Evolutionary conservation across 2,329 filamentous ascomycete species (phyloP), one percentile per base, ranked within the genome.

Genomic region (Colletotrichum brevisporum): DNA sequence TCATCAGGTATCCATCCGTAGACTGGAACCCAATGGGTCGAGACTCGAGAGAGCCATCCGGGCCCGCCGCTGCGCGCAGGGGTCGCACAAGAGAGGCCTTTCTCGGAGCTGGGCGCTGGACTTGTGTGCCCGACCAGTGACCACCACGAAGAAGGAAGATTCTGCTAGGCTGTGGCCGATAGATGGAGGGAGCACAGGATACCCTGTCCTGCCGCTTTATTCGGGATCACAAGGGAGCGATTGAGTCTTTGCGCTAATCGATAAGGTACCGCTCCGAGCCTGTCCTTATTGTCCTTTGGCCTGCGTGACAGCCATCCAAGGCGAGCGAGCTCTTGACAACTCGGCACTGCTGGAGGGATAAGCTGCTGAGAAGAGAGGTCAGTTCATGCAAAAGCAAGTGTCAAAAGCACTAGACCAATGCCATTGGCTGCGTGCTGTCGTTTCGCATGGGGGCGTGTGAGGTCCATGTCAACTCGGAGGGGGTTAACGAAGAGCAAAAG

Each of bases 391-490:
- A 58, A 61, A 56, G 54, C 52, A 70, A 52, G 43, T 63, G 52
- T 58, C 66, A 55, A 70, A 54, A 63, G 52, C 47, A 39, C 48
- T 18, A 63, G n/a, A 36, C 43, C 52, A 18, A 58, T 58, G 57
- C 39, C n/a, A 70, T 70, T 68, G 64, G 63, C 24, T 41, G 58
- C 36, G 54, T 41, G 24, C 41, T 47, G 47, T 56, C 47, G 67
- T 70, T 68, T 70, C 67, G 67, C 31, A 59, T 67, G 31, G 67
- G 63, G 63, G 67, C 18, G 67, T 70, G 57, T 24, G 47, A 63
- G 67, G 56, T 63, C 52, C 67, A 53, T 57, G 41, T 52, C n/a
- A 26, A 41, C 26, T 9, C 13, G 15, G n/a, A 50, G 47, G 67
- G 66, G 26, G 66, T 66, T 56, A 26, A 51, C 51, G 36, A 43